phyloP scores from a whole-genome alignment of 2,329 filamentous ascomycete genomes.

The Fonsecaea nubica region DNA sequence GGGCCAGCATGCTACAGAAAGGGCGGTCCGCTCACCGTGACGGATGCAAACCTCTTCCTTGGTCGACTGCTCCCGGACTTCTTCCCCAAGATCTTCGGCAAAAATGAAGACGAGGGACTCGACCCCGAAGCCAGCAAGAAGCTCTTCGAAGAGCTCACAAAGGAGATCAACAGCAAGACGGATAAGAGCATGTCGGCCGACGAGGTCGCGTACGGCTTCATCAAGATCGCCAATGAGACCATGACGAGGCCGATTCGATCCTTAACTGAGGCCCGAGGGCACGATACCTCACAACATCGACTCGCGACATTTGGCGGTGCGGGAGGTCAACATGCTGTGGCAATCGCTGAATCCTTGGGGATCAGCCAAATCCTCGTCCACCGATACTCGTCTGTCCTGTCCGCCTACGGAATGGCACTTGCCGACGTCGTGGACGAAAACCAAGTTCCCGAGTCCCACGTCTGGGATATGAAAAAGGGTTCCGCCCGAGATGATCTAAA shows the following conservation, averaged over 20 bases:
- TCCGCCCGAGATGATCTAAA: slow-evolving; percentile 69
- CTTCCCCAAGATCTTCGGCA: slow-evolving; percentile 95
- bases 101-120: slow-evolving; percentile 82
- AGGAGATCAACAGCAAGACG: slow-evolving; percentile 76
- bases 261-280: slow-evolving; percentile 88
- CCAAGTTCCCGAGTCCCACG: slow-evolving; percentile 67
- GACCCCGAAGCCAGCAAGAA: slow-evolving; percentile 77
- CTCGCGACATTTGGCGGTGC: slow-evolving; percentile 91
- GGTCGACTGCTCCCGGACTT: slow-evolving; percentile 87
- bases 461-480: slow-evolving; percentile 64
- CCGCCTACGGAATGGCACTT: slow-evolving; percentile 89
- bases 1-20: slow-evolving; percentile 93
- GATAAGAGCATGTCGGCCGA: slow-evolving; percentile 73
- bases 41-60: slow-evolving; percentile 87
- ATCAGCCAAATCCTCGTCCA: slow-evolving; percentile 87
- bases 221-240: slow-evolving; percentile 88
- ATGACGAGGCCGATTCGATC: slow-evolving; percentile 91
- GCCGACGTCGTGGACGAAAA: slow-evolving; percentile 92
- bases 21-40: slow-evolving; percentile 86
- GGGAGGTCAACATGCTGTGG: slow-evolving; percentile 89
- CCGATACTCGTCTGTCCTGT: slow-evolving; percentile 87
- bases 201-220: slow-evolving; percentile 89
- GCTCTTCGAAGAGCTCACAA: slow-evolving; percentile 75
- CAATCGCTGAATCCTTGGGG: slow-evolving; percentile 83
- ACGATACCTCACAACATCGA: slow-evolving; percentile 88